phyloP scores from a whole-genome alignment of 495 filamentous ascomycete genomes.

The Neurospora intermedia region DNA sequence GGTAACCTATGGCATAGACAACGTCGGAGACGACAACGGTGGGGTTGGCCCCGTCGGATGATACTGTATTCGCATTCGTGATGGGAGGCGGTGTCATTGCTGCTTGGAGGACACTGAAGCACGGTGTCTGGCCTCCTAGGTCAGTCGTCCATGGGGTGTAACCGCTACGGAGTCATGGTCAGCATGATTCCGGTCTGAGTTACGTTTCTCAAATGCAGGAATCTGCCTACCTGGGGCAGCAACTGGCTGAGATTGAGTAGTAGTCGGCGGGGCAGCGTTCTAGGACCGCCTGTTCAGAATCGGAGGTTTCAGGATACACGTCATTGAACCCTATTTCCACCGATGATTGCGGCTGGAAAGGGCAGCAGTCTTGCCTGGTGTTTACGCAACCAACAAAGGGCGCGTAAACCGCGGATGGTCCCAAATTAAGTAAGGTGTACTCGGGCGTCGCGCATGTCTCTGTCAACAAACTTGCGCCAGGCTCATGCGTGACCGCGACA shows the following conservation, averaged over 20 bases:
- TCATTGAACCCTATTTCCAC: background rate
- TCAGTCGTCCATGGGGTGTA: constrained; percentile 12
- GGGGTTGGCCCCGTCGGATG: background rate
- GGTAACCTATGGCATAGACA: constrained; percentile 10
- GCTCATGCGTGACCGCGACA: background rate
- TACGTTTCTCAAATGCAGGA: background rate
- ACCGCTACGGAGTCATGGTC: constrained; percentile 4
- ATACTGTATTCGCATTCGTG: background rate
- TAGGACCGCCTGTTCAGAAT: constrained; percentile 1
- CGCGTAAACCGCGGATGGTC: constrained; percentile 7
- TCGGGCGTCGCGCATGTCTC: constrained; percentile 9
- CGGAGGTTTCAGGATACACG: constrained; percentile 5
- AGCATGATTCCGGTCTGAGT: background rate
- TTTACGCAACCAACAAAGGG: constrained; percentile 16
- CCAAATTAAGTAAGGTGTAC: constrained; percentile 11
- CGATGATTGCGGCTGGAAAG: constrained; percentile 2
- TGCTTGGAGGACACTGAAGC: constrained; percentile 4
- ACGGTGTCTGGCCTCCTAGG: constrained; percentile 14
- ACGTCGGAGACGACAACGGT: constrained; percentile 7
- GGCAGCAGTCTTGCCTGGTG: constrained; percentile 13
- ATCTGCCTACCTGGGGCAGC: constrained; percentile 14
- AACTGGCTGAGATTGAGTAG: constrained; percentile 9
- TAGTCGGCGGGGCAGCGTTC: constrained; percentile 13
- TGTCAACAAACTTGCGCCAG: background rate
- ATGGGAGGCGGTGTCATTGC: constrained; percentile 1